Percentiles rank a stretch among this genome's conserved stretches.
Evolutionary conservation across 306 rosid genomes (phyloP).

Genomic region (Vachellia pachyceras): DNA sequence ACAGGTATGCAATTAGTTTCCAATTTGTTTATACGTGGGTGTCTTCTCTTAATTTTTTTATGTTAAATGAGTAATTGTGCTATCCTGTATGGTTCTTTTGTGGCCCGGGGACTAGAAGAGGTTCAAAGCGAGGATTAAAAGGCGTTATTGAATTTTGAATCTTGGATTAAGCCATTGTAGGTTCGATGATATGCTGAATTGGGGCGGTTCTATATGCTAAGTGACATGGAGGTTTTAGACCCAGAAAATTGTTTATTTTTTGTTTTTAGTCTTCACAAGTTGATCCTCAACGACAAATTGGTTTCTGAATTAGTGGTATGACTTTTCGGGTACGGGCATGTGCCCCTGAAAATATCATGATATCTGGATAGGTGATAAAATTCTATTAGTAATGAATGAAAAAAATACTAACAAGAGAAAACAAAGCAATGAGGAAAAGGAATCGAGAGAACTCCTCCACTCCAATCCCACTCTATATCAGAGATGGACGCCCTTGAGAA

Average conservation of each 20-base stretch:
- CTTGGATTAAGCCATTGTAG: slow-evolving; percentile 10
- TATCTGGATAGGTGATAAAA: not conserved
- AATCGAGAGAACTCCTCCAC: not conserved
- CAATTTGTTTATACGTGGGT: not conserved
- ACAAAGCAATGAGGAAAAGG: slow-evolving; percentile 1
- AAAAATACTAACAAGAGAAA: not conserved
- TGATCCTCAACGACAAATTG: slow-evolving; percentile 3
- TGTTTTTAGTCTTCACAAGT: not conserved
- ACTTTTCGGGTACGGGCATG: slow-evolving; percentile 24
- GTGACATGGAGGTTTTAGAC: not conserved
- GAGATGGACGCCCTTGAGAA: too few relatives aligned
- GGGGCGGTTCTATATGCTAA: slow-evolving; percentile 18
- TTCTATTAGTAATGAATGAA: not conserved
- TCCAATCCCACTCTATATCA: too few relatives aligned
- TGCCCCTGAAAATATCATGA: not conserved
- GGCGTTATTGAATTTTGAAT: not conserved
- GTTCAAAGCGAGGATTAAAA: not conserved
- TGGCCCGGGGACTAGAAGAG: not conserved
- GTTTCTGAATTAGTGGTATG: not conserved
- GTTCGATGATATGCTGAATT: slow-evolving; percentile 26
- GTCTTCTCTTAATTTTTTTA: not conserved
- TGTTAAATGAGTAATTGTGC: not conserved
- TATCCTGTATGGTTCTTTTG: slow-evolving; percentile 1
- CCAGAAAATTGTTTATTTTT: not conserved
- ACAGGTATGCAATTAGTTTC: slow-evolving; percentile 30